These are phyloP conservation scores for Periconia digitata DNA, from an alignment of 2,329 filamentous ascomycete genomes.

Conservation along the genomic window DNA sequence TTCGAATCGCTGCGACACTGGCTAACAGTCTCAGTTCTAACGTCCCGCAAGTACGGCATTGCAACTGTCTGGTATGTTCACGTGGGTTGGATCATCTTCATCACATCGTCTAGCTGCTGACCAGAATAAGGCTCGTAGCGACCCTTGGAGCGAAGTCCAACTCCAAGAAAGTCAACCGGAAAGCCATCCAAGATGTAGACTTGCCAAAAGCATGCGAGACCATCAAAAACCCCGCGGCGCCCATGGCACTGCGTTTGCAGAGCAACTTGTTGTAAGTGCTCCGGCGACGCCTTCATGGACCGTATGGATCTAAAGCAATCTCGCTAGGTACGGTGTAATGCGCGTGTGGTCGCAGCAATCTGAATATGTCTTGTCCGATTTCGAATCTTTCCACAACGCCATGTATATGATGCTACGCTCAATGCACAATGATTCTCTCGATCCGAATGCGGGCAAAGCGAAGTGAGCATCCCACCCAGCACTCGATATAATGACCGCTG, in stretches of 20 bases:
- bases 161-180: conserved; percentile 74
- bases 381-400: conserved; percentile 70
- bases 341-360: conserved; percentile 87
- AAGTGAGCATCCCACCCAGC: conserved; percentile 57
- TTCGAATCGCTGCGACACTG: conserved; percentile 2
- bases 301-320: neutral
- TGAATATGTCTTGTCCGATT: conserved; percentile 79
- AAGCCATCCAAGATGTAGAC: conserved; percentile 85
- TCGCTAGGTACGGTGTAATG: conserved; percentile 64
- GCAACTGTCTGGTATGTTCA: conserved; percentile 82
- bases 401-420: conserved; percentile 69
- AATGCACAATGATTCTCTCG: conserved; percentile 62
- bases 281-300: neutral
- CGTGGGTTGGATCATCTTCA: neutral
- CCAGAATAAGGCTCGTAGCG: conserved; percentile 74
- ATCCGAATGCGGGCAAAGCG: conserved; percentile 69
- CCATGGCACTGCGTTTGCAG: conserved; percentile 87
- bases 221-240: conserved; percentile 82
- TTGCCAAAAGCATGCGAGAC: conserved; percentile 83
- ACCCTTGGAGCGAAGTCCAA: conserved; percentile 76
- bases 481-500: too few relatives aligned
- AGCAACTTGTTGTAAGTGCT: conserved; percentile 72
- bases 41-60: conserved; percentile 83
- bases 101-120: conserved; percentile 21
- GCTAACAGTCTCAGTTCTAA: conserved; percentile 63